Percentiles rank a stretch among this genome's conserved stretches.
These are phyloP conservation scores for Gloeophyllum trabeum DNA, from an alignment of 768 basidiomycete species.

Conservation along the genomic window DNA sequence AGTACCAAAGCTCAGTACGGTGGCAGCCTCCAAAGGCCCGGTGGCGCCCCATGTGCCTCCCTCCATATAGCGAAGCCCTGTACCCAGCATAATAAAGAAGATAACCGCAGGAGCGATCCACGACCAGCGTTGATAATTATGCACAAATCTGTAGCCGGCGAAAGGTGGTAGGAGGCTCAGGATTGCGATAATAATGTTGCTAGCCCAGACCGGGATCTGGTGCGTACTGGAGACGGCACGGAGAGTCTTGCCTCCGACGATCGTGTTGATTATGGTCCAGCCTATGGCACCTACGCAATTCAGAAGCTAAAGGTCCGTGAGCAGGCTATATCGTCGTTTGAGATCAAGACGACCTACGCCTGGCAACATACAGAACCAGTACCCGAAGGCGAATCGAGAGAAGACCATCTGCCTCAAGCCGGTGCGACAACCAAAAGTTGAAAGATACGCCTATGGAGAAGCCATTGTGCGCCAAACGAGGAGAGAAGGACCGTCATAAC, in stretches of 20 bases:
- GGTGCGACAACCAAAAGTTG: slow-evolving; percentile 25
- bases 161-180: slow-evolving; percentile 25
- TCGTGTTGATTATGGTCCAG: slow-evolving; percentile 27
- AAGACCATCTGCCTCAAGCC: slow-evolving; percentile 32
- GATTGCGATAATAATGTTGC: slow-evolving; percentile 32
- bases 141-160: slow-evolving; percentile 31
- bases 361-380: slow-evolving; percentile 5
- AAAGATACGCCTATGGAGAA: slow-evolving; percentile 16
- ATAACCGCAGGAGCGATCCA: slow-evolving; percentile 29
- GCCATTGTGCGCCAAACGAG: background rate
- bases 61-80: slow-evolving; percentile 16
- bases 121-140: slow-evolving; percentile 27
- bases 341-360: background rate
- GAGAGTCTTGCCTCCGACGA: slow-evolving; percentile 20
- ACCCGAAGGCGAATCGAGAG: slow-evolving; percentile 29
- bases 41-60: slow-evolving; percentile 14
- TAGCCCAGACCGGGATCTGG: slow-evolving; percentile 24
- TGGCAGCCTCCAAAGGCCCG: slow-evolving; percentile 21
- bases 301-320: slow-evolving; percentile 13
- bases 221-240: slow-evolving; percentile 15
- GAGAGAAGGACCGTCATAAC: background rate
- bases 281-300: slow-evolving; percentile 31
- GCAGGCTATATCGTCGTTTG: background rate
- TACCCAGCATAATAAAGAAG: slow-evolving; percentile 22
- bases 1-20: slow-evolving; percentile 25